A percentile compares a stretch with the other conserved stretches of the same genome.
phyloP scores from a whole-genome alignment of 495 filamentous ascomycete genomes.

The Neurospora intermedia region DNA sequence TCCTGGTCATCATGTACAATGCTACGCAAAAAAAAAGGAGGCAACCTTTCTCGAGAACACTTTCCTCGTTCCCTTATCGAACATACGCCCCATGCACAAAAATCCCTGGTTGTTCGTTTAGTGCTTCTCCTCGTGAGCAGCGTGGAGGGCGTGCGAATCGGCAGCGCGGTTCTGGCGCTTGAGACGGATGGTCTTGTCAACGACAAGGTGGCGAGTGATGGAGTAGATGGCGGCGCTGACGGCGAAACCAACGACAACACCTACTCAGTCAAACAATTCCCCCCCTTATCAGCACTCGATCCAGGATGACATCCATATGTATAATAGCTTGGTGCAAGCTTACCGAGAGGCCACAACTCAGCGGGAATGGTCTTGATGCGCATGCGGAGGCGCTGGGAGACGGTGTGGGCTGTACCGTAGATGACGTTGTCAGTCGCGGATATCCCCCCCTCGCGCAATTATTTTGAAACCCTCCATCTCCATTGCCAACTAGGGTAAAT shows the following conservation, averaged over 20 bases:
- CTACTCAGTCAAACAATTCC: slow-evolving; percentile 33
- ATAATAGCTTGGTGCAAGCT: slow-evolving; percentile 20
- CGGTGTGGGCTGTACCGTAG: slow-evolving; percentile 66
- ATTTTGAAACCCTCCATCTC: background rate
- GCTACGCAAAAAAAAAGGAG: background rate
- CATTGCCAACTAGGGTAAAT: background rate
- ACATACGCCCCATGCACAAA: background rate
- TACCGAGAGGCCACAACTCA: slow-evolving; percentile 93
- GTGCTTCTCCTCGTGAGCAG: slow-evolving; percentile 19
- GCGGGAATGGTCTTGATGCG: slow-evolving; percentile 77
- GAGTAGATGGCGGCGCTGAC: slow-evolving; percentile 67
- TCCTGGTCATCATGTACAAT: background rate
- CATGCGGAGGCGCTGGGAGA: slow-evolving; percentile 82
- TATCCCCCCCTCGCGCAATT: background rate
- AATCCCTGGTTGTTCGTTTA: slow-evolving; percentile 7
- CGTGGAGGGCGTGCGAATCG: slow-evolving; percentile 20
- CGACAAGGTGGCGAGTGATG: slow-evolving; percentile 63
- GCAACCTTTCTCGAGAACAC: background rate
- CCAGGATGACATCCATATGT: background rate
- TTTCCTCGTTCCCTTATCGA: slow-evolving; percentile 2
- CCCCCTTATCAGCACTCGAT: background rate
- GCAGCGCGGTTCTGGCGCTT: slow-evolving; percentile 41
- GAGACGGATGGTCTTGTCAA: slow-evolving; percentile 88
- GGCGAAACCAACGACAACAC: slow-evolving; percentile 66
- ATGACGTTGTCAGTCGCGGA: slow-evolving; percentile 14